Evolutionary conservation across 192 early-diverging fungal species (phyloP).

Genomic region (Coemansia sp.): DNA sequence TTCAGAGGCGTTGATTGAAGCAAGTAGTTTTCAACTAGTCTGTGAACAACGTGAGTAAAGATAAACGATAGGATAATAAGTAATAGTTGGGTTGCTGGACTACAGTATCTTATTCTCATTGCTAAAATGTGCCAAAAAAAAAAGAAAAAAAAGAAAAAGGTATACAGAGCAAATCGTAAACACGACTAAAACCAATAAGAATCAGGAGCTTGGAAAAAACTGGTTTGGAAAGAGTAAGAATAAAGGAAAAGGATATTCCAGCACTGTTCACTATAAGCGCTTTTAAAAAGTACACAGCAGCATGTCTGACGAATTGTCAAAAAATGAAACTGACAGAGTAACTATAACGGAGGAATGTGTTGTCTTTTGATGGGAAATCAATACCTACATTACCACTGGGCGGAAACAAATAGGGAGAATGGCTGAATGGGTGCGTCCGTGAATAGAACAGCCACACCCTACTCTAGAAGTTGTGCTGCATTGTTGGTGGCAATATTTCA

Average conservation of each 20-base stretch:
- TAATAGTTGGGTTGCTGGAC: slow-evolving; percentile 27
- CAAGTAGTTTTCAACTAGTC: slow-evolving; percentile 29
- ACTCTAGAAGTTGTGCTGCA: neutral
- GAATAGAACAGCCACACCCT: slow-evolving; percentile 1
- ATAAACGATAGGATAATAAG: slow-evolving; percentile 20
- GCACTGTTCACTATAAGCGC: too few species aligned
- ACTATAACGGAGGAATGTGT: too few species aligned
- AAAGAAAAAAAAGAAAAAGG: neutral
- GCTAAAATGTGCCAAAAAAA: neutral
- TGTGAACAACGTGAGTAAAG: slow-evolving; percentile 21
- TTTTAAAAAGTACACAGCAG: too few species aligned
- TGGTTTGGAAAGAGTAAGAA: too few species aligned
- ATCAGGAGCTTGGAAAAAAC: too few species aligned
- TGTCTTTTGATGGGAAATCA: neutral
- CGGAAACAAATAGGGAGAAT: neutral
- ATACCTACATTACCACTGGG: neutral
- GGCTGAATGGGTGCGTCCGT: neutral
- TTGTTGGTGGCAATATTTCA: neutral
- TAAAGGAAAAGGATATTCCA: too few species aligned
- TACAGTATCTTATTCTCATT: slow-evolving; percentile 23
- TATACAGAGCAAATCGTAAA: neutral
- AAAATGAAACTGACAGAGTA: neutral
- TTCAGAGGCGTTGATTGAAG: slow-evolving; percentile 21
- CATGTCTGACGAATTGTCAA: neutral
- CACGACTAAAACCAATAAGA: neutral